A percentile compares a stretch with the other conserved stretches of the same genome.
phyloP scores from a whole-genome alignment of 495 filamentous ascomycete species.

The Extremus antarcticus region DNA sequence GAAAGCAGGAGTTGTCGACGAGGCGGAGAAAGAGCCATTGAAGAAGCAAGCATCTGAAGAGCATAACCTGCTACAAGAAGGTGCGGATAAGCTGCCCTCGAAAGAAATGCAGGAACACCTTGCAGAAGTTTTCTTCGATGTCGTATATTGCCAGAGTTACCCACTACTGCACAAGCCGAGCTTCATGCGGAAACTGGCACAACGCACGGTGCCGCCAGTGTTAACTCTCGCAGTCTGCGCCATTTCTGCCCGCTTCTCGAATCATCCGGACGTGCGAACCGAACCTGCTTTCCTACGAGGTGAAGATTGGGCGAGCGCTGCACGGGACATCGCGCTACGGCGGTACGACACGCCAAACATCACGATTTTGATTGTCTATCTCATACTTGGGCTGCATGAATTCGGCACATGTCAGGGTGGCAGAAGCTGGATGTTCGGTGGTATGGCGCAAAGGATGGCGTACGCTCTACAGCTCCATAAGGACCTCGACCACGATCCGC shows the following conservation, averaged over 20 bases:
- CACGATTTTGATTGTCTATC: slow-evolving; percentile 77
- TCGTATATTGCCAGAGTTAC: slow-evolving; percentile 90
- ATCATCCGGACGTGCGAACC: slow-evolving; percentile 72
- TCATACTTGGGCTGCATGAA: slow-evolving; percentile 84
- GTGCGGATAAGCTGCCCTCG: slow-evolving; percentile 71
- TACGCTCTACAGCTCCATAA: slow-evolving; percentile 90
- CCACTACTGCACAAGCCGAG: slow-evolving; percentile 94
- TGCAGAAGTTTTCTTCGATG: slow-evolving; percentile 91
- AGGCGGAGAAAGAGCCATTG: slow-evolving; percentile 27
- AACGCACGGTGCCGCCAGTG: slow-evolving; percentile 67
- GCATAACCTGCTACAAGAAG: slow-evolving; percentile 62
- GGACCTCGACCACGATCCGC: slow-evolving; percentile 80
- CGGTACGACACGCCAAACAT: slow-evolving; percentile 93
- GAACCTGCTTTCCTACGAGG: slow-evolving; percentile 83
- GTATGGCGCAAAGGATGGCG: slow-evolving; percentile 92
- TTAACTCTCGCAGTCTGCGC: slow-evolving; percentile 86
- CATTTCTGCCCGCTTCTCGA: slow-evolving; percentile 89
- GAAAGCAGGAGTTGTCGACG: slow-evolving; percentile 19
- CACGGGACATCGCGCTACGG: slow-evolving; percentile 70
- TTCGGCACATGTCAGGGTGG: slow-evolving; percentile 96
- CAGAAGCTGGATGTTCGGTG: slow-evolving; percentile 87
- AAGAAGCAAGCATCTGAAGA: slow-evolving; percentile 59
- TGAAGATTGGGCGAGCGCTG: slow-evolving; percentile 77
- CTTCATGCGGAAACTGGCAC: slow-evolving; percentile 66
- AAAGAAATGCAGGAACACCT: slow-evolving; percentile 90